Evolutionary conservation across 441 rosid species (phyloP).

Genomic region (Syzygium syzygioides): DNA sequence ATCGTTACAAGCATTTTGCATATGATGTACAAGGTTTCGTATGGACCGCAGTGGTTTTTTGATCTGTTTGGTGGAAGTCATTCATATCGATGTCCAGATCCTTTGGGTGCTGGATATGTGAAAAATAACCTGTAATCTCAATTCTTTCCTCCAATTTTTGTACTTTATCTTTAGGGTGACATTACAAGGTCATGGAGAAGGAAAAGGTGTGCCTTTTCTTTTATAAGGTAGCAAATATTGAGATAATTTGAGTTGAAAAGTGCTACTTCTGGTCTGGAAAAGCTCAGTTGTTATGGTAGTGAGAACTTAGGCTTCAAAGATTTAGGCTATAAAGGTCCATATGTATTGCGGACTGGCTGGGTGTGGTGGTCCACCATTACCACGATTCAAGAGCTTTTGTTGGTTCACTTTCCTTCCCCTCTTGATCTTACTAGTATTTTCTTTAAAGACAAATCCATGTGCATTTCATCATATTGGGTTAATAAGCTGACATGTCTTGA

Average conservation of each 20-base stretch:
- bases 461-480: not conserved
- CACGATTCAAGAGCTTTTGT: not conserved
- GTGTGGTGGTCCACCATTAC: not conserved
- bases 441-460: not conserved
- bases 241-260: not conserved
- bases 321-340: not conserved
- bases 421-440: not conserved
- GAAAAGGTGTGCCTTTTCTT: not conserved
- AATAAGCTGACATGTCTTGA: constrained; percentile 8
- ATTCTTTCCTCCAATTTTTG: not conserved
- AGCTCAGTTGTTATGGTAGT: not conserved
- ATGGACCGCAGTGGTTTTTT: not conserved
- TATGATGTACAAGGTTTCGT: not conserved
- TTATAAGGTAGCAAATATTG: not conserved
- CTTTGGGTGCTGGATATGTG: not conserved
- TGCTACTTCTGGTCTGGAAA: not conserved
- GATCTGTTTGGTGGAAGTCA: not conserved
- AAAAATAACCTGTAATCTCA: not conserved
- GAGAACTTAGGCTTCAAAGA: not conserved
- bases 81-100: not conserved
- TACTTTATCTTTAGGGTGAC: not conserved
- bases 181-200: not conserved
- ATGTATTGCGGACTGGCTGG: not conserved
- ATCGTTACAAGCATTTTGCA: not conserved
- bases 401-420: not conserved